Conservation (phyloP, 139 green algal genomes). For the Coelastrella sp. region DNA sequence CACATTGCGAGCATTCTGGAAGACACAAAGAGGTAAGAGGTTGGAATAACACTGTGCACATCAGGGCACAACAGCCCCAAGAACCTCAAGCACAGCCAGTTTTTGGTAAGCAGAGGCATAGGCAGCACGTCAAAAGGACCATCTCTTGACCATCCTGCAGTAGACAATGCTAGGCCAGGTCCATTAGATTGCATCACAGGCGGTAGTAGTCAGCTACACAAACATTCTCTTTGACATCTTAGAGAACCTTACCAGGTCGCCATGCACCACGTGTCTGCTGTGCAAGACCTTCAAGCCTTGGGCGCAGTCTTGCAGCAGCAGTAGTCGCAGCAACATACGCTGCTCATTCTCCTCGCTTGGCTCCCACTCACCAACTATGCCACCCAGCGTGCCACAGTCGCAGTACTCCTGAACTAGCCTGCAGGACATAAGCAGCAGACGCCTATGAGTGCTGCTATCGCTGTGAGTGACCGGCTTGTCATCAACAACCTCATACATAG, state of each 20-base stretch:
- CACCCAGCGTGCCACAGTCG: slow-evolving; percentile 5
- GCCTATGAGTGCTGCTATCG: not conserved
- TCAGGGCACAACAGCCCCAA: too few species aligned
- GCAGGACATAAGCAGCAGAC: not conserved
- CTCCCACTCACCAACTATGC: not conserved
- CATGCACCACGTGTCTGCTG: slow-evolving; percentile 27
- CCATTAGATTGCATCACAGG: too few species aligned
- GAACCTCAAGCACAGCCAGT: too few species aligned
- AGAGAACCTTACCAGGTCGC: slow-evolving; percentile 28
- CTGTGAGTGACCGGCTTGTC: not conserved
- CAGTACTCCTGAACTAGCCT: slow-evolving; percentile 33
- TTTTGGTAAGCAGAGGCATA: too few species aligned
- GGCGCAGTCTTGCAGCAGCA: slow-evolving; percentile 34
- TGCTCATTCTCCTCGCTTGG: not conserved
- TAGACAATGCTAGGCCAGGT: too few species aligned
- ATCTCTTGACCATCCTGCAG: too few species aligned
- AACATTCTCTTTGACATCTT: not conserved
- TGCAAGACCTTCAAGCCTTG: slow-evolving; percentile 2
- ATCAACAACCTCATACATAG: not conserved
- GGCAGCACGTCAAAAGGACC: too few species aligned
- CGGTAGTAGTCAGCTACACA: too few species aligned
- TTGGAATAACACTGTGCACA: not conserved
- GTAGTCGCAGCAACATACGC: slow-evolving; percentile 19
- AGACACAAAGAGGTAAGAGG: not conserved
- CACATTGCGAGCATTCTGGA: slow-evolving; percentile 42